Evolutionary conservation across 108 stramenopile genomes (phyloP), one percentile per base, ranked within the genome.

Genomic region (Stephanodiscus minutulus): DNA sequence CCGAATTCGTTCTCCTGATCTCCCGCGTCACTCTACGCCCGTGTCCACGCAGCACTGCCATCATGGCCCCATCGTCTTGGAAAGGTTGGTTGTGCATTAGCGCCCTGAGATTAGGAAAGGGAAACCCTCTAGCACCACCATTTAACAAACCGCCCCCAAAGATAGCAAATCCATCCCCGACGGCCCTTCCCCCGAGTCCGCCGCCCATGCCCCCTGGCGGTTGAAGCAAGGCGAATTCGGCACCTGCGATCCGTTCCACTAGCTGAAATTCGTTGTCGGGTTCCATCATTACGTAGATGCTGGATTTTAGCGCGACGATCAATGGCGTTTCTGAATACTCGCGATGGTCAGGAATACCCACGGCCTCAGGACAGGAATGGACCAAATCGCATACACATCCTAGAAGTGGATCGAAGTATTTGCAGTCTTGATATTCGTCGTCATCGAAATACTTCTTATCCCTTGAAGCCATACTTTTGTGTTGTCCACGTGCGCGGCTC

Each of bases 311-410:
- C 1, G 86, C 87, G 48, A 88, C 82, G 15, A 91, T 86, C 21
- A 88, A 69, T 22, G 90, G 90, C 24, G 90, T 87, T 61, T 91
- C 90, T 69, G 88, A 88, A 44, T 88, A 91, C 44, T 91, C 90
- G 44, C 87, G 84, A 33, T 79, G 73, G 54, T 91, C 90, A 5
- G 90, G 85, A 39, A 89, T 68, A 6, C 83, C 81, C 24, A 82
- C 74, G 6, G 88, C 88, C 61, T 91, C 86, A 0, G 90, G 83
- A 55, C 83, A 86, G 8, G 85, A 84, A 61, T 82, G 33, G 10
- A 91, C 86, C 9, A 91, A 66, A 58, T 70, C 75, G 3, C 70
- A 44, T 29, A 76, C 70, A 41, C 44, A 49, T 43, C 70, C 75
- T 17, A 76, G 63, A 17, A 71, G 70, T 8, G 72, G 72, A 46